Evolutionary conservation across 495 filamentous ascomycete species (phyloP).

Genomic region (Aspergillus heteromorphus): DNA sequence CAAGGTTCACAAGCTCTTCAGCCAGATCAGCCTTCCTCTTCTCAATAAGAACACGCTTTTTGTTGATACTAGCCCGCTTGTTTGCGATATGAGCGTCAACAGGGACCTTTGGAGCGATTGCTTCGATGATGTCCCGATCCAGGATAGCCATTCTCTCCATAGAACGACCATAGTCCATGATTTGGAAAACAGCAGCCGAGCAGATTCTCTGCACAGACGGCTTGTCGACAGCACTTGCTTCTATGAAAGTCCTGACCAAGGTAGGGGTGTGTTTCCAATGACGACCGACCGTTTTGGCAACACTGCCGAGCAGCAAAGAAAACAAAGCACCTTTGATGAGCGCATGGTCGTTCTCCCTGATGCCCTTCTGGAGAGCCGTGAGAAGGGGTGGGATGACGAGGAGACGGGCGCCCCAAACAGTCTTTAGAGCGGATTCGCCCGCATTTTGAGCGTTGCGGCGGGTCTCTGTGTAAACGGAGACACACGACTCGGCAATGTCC

Average conservation of each 20-base stretch:
- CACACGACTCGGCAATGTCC: constrained; percentile 84
- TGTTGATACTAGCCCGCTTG: constrained; percentile 63
- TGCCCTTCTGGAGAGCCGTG: constrained; percentile 69
- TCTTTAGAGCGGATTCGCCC: constrained; percentile 90
- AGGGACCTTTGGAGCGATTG: constrained; percentile 67
- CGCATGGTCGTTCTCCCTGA: constrained; percentile 76
- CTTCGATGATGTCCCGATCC: constrained; percentile 64
- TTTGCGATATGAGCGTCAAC: constrained; percentile 57
- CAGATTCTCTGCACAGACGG: constrained; percentile 90
- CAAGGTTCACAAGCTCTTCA: constrained; percentile 71
- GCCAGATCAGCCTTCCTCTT: constrained; percentile 75
- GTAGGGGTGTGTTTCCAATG: constrained; percentile 91
- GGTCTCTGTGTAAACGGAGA: constrained; percentile 94
- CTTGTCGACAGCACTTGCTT: constrained; percentile 84
- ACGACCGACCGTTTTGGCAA: constrained; percentile 78
- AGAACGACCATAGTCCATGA: constrained; percentile 86
- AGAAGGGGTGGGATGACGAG: constrained; percentile 86
- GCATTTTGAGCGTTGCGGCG: constrained; percentile 88
- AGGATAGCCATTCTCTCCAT: constrained; percentile 81
- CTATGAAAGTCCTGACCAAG: constrained; percentile 81
- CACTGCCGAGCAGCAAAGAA: constrained; percentile 78
- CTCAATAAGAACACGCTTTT: constrained; percentile 71
- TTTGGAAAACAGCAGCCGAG: constrained; percentile 69
- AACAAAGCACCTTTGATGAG: constrained; percentile 93
- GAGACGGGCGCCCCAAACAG: constrained; percentile 75